A percentile compares a stretch with the other conserved stretches of the same genome.
These are phyloP conservation scores for Gastrodia elata DNA, from an alignment of 106 monocot genomes.

Conservation along the genomic window DNA sequence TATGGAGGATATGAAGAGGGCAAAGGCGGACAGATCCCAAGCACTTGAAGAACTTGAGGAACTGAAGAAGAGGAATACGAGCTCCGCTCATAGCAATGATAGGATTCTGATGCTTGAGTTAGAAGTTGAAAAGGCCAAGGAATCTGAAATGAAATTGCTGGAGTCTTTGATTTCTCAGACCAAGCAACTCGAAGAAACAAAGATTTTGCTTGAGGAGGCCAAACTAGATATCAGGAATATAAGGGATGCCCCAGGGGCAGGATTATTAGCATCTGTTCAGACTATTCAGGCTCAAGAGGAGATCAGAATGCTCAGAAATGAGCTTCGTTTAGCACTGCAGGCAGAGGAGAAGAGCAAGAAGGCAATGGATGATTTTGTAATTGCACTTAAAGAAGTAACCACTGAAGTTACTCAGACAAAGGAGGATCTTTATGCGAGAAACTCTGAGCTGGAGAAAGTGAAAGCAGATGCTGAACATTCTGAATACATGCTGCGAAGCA, in stretches of 20 bases:
- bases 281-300: conserved; percentile 19
- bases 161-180: conserved; percentile 66
- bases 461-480: conserved; percentile 20
- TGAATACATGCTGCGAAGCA: not conserved
- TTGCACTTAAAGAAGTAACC: conserved; percentile 54
- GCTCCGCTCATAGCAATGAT: conserved; percentile 22
- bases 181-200: conserved; percentile 62
- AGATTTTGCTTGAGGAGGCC: conserved; percentile 72
- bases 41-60: conserved; percentile 35
- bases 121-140: conserved; percentile 56
- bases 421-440: not conserved
- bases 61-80: conserved; percentile 39
- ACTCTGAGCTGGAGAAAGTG: conserved; percentile 14
- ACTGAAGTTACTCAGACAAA: conserved; percentile 24
- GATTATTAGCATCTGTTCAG: conserved; percentile 3
- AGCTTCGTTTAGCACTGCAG: conserved; percentile 28
- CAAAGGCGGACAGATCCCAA: conserved; percentile 13
- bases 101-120: conserved; percentile 12
- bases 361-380: conserved; percentile 49
- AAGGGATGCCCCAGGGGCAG: conserved; percentile 18
- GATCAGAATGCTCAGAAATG: conserved; percentile 19
- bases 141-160: conserved; percentile 70
- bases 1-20: conserved; percentile 4
- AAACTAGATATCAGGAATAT: conserved; percentile 60
- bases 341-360: conserved; percentile 59